A percentile compares a stretch with the other conserved stretches of the same genome.
Conservation (phyloP, 805 yeast genomes). For the Candida suzukii region DNA sequence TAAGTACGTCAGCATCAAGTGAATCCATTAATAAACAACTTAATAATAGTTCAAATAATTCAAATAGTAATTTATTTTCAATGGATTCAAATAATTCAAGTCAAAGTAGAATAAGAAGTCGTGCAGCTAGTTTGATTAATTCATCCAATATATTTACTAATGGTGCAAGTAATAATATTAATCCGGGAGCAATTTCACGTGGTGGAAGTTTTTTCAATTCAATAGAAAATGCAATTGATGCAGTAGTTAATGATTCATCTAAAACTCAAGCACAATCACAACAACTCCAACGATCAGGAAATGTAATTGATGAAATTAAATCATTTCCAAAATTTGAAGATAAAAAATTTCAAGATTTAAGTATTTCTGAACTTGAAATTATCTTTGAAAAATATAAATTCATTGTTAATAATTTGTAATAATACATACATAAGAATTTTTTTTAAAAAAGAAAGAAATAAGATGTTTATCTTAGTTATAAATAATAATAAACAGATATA, state of each 20-base stretch:
- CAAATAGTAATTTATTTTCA: not conserved
- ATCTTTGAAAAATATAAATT: constrained; percentile 21
- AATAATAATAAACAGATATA: no score
- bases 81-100: not conserved
- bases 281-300: not conserved
- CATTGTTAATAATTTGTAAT: constrained; percentile 10
- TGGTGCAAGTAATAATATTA: not conserved
- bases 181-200: not conserved
- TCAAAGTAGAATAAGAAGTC: constrained; percentile 17
- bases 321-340: constrained; percentile 12
- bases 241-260: constrained; percentile 8
- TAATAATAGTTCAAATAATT: constrained; percentile 3
- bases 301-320: not conserved
- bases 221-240: constrained; percentile 26
- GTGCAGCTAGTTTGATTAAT: constrained; percentile 25
- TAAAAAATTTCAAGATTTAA: constrained; percentile 21
- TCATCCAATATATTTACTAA: constrained; percentile 3
- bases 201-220: constrained; percentile 14
- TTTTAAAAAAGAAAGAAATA: no score
- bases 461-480: no score
- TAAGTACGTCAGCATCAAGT: constrained; percentile 25
- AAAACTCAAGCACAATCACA: no score
- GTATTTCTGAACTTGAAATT: constrained; percentile 19
- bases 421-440: no score
- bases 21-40: constrained; percentile 19